phyloP scores from a whole-genome alignment of 1,139 yeast genomes.

The Martiniozyma asiatica region DNA sequence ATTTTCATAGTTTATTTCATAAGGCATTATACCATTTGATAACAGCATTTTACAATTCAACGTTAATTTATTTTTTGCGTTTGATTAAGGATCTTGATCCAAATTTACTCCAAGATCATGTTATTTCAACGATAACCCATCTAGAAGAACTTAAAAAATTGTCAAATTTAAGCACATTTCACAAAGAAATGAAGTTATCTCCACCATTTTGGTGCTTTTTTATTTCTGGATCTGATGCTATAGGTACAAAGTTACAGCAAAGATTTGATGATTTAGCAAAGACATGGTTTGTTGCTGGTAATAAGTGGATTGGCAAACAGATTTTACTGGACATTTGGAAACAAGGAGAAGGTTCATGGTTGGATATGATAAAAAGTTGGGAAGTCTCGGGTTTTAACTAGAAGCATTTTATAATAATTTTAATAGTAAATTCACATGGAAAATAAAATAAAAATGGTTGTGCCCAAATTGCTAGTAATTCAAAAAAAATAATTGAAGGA shows the following conservation, averaged over 20 bases:
- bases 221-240: slow-evolving; percentile 36
- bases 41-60: slow-evolving; percentile 31
- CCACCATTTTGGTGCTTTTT: slow-evolving; percentile 40
- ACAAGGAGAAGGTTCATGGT: slow-evolving; percentile 34
- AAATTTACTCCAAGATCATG: slow-evolving; percentile 24
- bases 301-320: slow-evolving; percentile 44
- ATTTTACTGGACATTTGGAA: slow-evolving; percentile 41
- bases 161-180: slow-evolving; percentile 12
- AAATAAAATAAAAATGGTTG: too few species aligned
- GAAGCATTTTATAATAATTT: too few species aligned
- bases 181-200: slow-evolving; percentile 11
- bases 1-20: slow-evolving; percentile 27
- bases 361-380: slow-evolving; percentile 47
- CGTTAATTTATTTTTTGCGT: slow-evolving; percentile 33
- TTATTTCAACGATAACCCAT: slow-evolving; percentile 24
- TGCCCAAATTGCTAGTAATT: too few species aligned
- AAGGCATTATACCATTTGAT: slow-evolving; percentile 29
- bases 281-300: slow-evolving; percentile 24
- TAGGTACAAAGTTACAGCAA: slow-evolving; percentile 18
- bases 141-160: slow-evolving; percentile 24
- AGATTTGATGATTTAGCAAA: slow-evolving; percentile 26
- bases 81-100: slow-evolving; percentile 31
- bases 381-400: slow-evolving; percentile 24
- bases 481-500: too few species aligned
- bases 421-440: too few species aligned